Evolutionary conservation across 345 rosid species (phyloP), one percentile per base, ranked within the genome.

Genomic region (rapeseed (Brassica napus)): DNA sequence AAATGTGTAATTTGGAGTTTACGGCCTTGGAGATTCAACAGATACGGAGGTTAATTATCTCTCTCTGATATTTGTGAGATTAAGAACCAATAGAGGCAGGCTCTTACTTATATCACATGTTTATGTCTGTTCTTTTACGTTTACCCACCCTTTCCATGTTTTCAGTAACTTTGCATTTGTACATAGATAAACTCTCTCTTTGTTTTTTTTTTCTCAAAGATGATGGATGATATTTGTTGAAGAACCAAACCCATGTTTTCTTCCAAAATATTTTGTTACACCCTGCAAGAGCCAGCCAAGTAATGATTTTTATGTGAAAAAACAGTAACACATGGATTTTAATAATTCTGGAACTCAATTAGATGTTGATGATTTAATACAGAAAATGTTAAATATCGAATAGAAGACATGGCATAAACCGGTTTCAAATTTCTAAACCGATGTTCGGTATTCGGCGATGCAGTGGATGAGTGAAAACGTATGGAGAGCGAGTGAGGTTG

Each of bases 181-280:
- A 72, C 77, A 79, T 72, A 79, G 12, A 65, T 9, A 72, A 58
- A 28, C 62, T 66, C 10, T 66, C 49, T 66, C 49, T 57, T 65
- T 78, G 63, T 72, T 30, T 58, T 58, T 24, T 60, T 14, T 60
- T 24, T 18, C 2, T 4, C 37, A 37, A 71, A 71, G 76, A 65
- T 59, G 63, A 23, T 58, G 52, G 52, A 42, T 42, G 14, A 10
- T 42, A 23, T 21, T 57, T 12, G 14, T 58, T 58, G 32, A 34
- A 35, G 39, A 60, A 21, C 54, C 9, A 32, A 58, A 68, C 7
- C 31, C 35, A 1, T 49, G 69, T 24, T 77, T 30, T 59, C 37
- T 35, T 59, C 37, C 54, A 47, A 44, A 39, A 35, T 66, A 68
- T 14, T 44, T 28, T 30, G 61, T 14, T 8, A n/a, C 42, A 28